These are phyloP conservation scores for Tinospora cordifolia DNA, from an alignment of 164 flowering plant genomes.

Conservation along the genomic window DNA sequence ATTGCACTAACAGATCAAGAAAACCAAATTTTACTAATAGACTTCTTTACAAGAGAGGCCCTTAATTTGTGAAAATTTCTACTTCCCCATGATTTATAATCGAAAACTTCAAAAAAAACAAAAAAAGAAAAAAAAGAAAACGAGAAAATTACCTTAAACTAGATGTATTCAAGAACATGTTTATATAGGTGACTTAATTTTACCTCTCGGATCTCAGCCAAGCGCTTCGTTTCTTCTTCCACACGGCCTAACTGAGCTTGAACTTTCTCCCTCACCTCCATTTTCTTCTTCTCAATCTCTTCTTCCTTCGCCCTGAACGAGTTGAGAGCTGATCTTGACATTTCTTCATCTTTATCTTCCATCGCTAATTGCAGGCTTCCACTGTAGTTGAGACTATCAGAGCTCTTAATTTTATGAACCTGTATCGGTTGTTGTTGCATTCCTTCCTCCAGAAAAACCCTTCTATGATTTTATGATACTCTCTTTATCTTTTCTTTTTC, in stretches of 20 bases:
- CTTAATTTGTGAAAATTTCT: too few relatives aligned
- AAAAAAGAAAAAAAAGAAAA: too few relatives aligned
- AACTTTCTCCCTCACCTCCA: slow-evolving; percentile 66
- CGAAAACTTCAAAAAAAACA: too few relatives aligned
- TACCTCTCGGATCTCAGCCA: slow-evolving; percentile 75
- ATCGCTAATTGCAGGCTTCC: slow-evolving; percentile 24
- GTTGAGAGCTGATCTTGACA: slow-evolving; percentile 57
- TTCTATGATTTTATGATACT: slow-evolving; percentile 12
- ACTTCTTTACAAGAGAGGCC: not conserved
- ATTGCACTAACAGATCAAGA: not conserved
- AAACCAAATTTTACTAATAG: not conserved
- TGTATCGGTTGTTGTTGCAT: slow-evolving; percentile 33
- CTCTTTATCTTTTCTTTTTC: slow-evolving; percentile 14
- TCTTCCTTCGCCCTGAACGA: slow-evolving; percentile 74
- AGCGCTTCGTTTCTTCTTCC: slow-evolving; percentile 67
- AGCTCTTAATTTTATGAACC: slow-evolving; percentile 32
- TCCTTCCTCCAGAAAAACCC: slow-evolving; percentile 6
- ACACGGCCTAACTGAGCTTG: slow-evolving; percentile 70
- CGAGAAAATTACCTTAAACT: too few relatives aligned
- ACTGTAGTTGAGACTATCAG: slow-evolving; percentile 27
- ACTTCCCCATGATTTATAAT: too few relatives aligned
- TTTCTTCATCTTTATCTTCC: slow-evolving; percentile 66
- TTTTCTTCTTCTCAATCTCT: slow-evolving; percentile 82
- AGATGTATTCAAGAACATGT: not conserved
- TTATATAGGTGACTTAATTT: slow-evolving; percentile 16